Conservation (phyloP, 2,329 filamentous ascomycete species). For the Chrysoporthe deuterocubensis region DNA sequence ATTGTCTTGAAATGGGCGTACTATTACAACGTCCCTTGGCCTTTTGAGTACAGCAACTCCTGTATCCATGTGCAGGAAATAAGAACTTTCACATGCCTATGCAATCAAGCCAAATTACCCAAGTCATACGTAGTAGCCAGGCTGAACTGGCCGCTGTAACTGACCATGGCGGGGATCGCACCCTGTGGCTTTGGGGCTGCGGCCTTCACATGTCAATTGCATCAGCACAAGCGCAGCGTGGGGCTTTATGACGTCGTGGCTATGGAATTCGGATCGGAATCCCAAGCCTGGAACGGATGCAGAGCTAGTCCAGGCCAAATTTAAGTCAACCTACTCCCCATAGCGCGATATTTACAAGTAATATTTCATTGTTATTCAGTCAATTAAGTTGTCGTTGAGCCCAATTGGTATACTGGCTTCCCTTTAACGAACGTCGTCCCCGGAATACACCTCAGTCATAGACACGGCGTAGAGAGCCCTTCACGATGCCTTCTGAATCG, state of each 20-base stretch:
- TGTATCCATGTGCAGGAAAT: background rate
- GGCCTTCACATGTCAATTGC: constrained; percentile 4
- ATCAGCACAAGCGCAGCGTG: constrained; percentile 3
- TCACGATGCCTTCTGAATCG: constrained; percentile 40
- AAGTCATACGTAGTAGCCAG: background rate
- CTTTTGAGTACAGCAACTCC: too few relatives aligned
- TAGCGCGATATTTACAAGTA: background rate
- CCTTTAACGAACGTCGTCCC: background rate
- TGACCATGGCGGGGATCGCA: too few relatives aligned
- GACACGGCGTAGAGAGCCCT: background rate
- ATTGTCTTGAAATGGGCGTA: background rate
- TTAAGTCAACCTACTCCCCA: background rate
- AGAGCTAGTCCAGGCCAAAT: constrained; percentile 1
- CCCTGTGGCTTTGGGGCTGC: constrained; percentile 7
- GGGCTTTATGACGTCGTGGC: constrained; percentile 16
- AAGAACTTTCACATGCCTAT: background rate
- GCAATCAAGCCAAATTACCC: background rate
- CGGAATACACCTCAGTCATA: background rate
- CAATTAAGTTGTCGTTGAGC: background rate
- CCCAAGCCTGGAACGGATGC: background rate
- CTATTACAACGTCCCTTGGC: background rate
- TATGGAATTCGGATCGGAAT: background rate
- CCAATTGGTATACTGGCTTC: background rate
- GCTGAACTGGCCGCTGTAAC: background rate
- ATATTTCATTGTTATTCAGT: background rate